Percentiles rank a stretch among this genome's conserved stretches.
phyloP scores from a whole-genome alignment of 192 early-diverging fungal species.

The Umbelopsis vinacea region DNA sequence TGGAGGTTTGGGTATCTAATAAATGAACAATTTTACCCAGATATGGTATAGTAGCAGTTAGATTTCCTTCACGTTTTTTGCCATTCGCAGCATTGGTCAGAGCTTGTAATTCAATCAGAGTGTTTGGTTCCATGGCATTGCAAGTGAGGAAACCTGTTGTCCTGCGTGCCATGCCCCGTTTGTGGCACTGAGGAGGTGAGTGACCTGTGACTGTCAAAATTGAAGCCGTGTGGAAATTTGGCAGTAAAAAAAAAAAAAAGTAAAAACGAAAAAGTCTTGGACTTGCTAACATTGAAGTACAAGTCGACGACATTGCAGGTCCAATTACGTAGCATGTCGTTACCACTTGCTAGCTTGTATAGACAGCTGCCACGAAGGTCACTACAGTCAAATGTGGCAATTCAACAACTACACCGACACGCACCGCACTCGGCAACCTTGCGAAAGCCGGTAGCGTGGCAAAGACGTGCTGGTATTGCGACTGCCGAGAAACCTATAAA shows the following conservation, averaged over 20 bases:
- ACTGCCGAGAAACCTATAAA: background rate
- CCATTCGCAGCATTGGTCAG: constrained; percentile 7
- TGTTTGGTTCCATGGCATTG: constrained; percentile 1
- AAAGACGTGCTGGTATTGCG: constrained; percentile 13
- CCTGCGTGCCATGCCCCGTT: background rate
- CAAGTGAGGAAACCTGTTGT: background rate
- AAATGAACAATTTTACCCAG: constrained; percentile 11
- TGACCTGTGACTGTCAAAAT: background rate
- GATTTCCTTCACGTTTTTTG: background rate
- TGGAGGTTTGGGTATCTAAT: background rate
- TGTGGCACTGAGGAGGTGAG: background rate
- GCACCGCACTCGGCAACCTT: background rate
- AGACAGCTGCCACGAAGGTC: background rate
- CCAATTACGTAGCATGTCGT: background rate
- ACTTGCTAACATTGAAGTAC: background rate
- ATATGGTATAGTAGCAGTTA: constrained; percentile 1
- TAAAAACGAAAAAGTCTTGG: background rate
- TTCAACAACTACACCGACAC: background rate
- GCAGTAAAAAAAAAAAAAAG: background rate
- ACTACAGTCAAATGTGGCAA: background rate
- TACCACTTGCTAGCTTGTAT: constrained; percentile 20
- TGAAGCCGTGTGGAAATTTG: background rate
- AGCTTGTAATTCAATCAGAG: background rate
- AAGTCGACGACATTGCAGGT: background rate
- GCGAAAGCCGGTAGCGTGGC: background rate